Conservation (phyloP, 2,329 filamentous ascomycete genomes). For the Trichoderma aggressivum region DNA sequence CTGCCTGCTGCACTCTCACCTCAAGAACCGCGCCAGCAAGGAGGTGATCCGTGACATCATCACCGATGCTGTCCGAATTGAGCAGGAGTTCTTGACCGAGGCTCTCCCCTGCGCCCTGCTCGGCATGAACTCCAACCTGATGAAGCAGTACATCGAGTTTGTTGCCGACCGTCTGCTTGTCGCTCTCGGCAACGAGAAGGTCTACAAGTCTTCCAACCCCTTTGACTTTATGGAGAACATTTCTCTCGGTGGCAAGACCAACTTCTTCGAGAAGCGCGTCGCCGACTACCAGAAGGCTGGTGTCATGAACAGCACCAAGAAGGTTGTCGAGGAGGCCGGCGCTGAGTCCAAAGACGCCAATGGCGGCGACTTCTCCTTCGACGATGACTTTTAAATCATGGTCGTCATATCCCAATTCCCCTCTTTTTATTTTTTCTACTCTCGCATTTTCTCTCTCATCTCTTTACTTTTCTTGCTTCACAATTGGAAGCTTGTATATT, state of each 20-base stretch:
- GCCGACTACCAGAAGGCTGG: slow-evolving; percentile 99
- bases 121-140: slow-evolving; percentile 94
- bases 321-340: slow-evolving; percentile 54
- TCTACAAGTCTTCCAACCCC: slow-evolving; percentile 89
- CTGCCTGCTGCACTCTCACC: slow-evolving; percentile 94
- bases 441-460: neutral
- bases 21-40: slow-evolving; percentile 85
- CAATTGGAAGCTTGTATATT: slow-evolving; percentile 13
- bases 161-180: slow-evolving; percentile 93
- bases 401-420: slow-evolving; percentile 26
- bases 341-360: slow-evolving; percentile 54
- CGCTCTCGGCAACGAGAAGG: slow-evolving; percentile 89
- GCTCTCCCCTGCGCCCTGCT: slow-evolving; percentile 89
- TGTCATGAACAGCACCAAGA: slow-evolving; percentile 85
- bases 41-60: slow-evolving; percentile 83
- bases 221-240: slow-evolving; percentile 99
- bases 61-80: slow-evolving; percentile 86
- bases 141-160: slow-evolving; percentile 99
- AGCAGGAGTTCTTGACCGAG: slow-evolving; percentile 97
- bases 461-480: neutral
- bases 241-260: slow-evolving; percentile 97
- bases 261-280: slow-evolving; percentile 99
- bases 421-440: slow-evolving; percentile 11
- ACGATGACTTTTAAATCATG: slow-evolving; percentile 84
- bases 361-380: slow-evolving; percentile 82